phyloP scores from a whole-genome alignment of 2,329 filamentous ascomycete genomes.

The Westerdykella sp. region DNA sequence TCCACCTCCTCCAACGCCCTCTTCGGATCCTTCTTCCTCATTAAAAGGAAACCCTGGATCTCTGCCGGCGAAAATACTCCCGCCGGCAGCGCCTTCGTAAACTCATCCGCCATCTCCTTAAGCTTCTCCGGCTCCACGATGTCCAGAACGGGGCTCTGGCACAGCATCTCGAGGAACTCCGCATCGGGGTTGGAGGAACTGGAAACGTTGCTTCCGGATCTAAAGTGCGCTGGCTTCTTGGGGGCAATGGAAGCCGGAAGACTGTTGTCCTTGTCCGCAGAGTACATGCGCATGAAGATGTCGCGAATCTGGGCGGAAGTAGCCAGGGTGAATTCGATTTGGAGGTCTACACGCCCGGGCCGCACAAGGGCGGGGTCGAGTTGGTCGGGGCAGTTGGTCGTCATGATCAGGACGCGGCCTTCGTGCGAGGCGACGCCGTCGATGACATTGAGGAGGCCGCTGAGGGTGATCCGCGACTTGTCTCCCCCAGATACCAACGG shows the following conservation, averaged over 20 bases:
- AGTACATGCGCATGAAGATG: conserved; percentile 41
- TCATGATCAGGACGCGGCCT: conserved; percentile 75
- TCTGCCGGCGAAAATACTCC: conserved; percentile 47
- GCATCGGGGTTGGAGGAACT: conserved; percentile 5
- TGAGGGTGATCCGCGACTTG: conserved; percentile 59
- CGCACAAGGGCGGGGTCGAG: conserved; percentile 69
- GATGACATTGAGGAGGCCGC: conserved; percentile 74
- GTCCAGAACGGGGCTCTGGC: conserved; percentile 6
- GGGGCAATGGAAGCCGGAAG: not conserved
- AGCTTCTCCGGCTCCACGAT: conserved; percentile 25
- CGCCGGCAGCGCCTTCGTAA: conserved; percentile 44
- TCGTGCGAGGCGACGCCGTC: conserved; percentile 77
- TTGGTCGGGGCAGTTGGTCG: conserved; percentile 67
- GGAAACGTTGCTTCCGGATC: not conserved
- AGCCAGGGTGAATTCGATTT: conserved; percentile 54
- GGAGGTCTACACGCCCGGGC: conserved; percentile 64
- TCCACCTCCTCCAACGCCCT: conserved; percentile 41
- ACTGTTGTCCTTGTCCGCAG: conserved; percentile 7
- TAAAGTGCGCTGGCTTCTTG: not conserved
- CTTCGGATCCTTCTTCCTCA: conserved; percentile 44
- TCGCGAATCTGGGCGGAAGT: conserved; percentile 37
- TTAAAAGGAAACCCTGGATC: conserved; percentile 49
- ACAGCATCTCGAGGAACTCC: conserved; percentile 8
- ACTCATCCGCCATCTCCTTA: conserved; percentile 39
- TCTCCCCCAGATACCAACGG: conserved; percentile 5